A percentile compares a stretch with the other conserved stretches of the same genome.
Conservation (phyloP, 148 eudicot species). For the Suaeda aralocaspica region DNA sequence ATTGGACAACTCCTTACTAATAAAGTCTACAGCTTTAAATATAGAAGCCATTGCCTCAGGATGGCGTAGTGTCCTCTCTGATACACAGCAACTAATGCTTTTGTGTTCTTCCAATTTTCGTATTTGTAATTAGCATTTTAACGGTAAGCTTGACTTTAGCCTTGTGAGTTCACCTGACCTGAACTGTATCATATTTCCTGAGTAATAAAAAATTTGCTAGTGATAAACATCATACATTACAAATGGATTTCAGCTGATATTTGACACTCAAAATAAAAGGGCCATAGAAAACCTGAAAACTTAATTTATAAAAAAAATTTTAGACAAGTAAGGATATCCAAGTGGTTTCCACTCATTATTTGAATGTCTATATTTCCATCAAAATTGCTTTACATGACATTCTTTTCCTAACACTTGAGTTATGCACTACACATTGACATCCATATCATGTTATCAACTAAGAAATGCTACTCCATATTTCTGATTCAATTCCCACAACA, state of each 20-base stretch:
- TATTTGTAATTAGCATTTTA: conserved; percentile 93
- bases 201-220: conserved; percentile 18
- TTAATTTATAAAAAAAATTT: too few relatives aligned
- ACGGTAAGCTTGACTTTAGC: conserved; percentile 56
- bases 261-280: not conserved
- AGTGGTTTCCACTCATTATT: too few relatives aligned
- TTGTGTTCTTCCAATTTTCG: conserved; percentile 91
- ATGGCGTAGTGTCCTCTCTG: conserved; percentile 69
- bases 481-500: too few relatives aligned
- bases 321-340: too few relatives aligned
- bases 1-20: conserved; percentile 73
- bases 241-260: not conserved
- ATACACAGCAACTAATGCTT: conserved; percentile 87
- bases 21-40: conserved; percentile 81
- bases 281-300: not conserved
- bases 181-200: conserved; percentile 93
- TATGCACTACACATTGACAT: too few relatives aligned
- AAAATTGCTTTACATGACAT: too few relatives aligned
- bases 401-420: too few relatives aligned
- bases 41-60: conserved; percentile 72
- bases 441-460: too few relatives aligned
- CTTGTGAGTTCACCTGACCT: conserved; percentile 74
- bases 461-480: too few relatives aligned
- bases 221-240: not conserved
- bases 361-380: too few relatives aligned